These are phyloP conservation scores for Nymphaea colorata DNA, from an alignment of 164 flowering plant species.

Conservation along the genomic window DNA sequence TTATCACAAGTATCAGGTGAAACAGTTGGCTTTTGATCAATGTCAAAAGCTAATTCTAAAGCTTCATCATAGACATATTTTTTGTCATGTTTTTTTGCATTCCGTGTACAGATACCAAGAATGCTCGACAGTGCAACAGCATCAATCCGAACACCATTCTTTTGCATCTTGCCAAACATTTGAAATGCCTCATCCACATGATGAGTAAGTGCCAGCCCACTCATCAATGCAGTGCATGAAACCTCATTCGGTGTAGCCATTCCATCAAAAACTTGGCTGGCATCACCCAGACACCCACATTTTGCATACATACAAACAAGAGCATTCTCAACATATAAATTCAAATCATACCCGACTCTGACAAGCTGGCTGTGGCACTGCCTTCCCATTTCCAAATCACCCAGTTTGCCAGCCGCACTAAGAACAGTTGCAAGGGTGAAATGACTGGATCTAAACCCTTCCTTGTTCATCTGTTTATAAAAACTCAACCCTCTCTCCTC, in stretches of 20 bases:
- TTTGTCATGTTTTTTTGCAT: constrained; percentile 8
- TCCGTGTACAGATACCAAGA: constrained; percentile 47
- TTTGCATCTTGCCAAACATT: constrained; percentile 53
- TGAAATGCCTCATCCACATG: constrained; percentile 41
- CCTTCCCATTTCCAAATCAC: constrained; percentile 33
- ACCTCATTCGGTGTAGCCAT: constrained; percentile 64
- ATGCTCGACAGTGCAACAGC: constrained; percentile 55
- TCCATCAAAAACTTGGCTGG: constrained; percentile 33
- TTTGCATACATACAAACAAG: constrained; percentile 66
- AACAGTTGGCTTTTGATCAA: constrained; percentile 7
- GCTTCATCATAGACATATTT: not conserved
- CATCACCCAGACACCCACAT: constrained; percentile 38
- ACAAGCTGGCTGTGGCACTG: constrained; percentile 45
- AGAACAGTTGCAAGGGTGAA: constrained; percentile 71
- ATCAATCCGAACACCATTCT: constrained; percentile 36
- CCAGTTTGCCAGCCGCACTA: constrained; percentile 48
- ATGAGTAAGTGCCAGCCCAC: constrained; percentile 42
- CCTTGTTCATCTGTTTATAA: constrained; percentile 36
- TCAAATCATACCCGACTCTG: constrained; percentile 49
- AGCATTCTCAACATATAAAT: constrained; percentile 67
- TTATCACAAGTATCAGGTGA: constrained; percentile 6
- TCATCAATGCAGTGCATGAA: constrained; percentile 63
- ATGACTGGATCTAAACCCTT: constrained; percentile 42
- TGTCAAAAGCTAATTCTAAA: not conserved
- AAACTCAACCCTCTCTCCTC: constrained; percentile 32